Conservation (phyloP, 805 yeast genomes). For the Ogataea dorogensis region DNA sequence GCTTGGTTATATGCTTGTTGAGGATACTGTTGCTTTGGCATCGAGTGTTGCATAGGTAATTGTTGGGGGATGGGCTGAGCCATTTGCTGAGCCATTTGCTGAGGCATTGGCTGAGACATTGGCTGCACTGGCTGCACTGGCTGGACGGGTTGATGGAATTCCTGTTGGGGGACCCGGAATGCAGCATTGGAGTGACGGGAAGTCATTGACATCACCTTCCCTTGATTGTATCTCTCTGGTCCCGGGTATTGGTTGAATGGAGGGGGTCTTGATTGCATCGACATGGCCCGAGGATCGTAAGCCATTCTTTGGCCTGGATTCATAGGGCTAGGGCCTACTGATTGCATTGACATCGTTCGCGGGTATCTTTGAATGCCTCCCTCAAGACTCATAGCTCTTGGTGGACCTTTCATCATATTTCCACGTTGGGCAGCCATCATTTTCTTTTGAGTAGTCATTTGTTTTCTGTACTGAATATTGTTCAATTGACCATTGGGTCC, state of each 20-base stretch:
- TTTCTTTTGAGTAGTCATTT: conserved; percentile 66
- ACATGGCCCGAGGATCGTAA: conserved; percentile 46
- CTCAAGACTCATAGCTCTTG: conserved; percentile 38
- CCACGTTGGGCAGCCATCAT: conserved; percentile 38
- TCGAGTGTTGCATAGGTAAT: too few relatives aligned
- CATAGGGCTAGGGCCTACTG: conserved; percentile 14
- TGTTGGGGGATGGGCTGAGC: too few relatives aligned
- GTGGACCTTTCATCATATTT: conserved; percentile 29
- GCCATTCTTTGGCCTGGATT: conserved; percentile 9
- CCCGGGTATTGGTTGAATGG: conserved; percentile 13
- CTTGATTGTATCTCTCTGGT: conserved; percentile 9
- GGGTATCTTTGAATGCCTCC: conserved; percentile 21
- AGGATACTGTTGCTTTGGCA: too few relatives aligned
- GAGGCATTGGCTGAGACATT: too few relatives aligned
- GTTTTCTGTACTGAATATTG: conserved; percentile 67
- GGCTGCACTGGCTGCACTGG: neutral
- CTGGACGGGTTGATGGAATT: neutral
- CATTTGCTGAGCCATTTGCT: too few relatives aligned
- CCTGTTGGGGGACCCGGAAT: conserved; percentile 1
- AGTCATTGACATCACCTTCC: conserved; percentile 24
- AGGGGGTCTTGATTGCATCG: conserved; percentile 35
- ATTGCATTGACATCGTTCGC: conserved; percentile 31
- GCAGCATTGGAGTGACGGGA: conserved; percentile 8
- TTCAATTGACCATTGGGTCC: conserved; percentile 36
- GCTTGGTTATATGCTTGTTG: too few relatives aligned